Evolutionary conservation across 2,329 filamentous ascomycete genomes (phyloP).

Genomic region (Paraconiothyrium sp.): DNA sequence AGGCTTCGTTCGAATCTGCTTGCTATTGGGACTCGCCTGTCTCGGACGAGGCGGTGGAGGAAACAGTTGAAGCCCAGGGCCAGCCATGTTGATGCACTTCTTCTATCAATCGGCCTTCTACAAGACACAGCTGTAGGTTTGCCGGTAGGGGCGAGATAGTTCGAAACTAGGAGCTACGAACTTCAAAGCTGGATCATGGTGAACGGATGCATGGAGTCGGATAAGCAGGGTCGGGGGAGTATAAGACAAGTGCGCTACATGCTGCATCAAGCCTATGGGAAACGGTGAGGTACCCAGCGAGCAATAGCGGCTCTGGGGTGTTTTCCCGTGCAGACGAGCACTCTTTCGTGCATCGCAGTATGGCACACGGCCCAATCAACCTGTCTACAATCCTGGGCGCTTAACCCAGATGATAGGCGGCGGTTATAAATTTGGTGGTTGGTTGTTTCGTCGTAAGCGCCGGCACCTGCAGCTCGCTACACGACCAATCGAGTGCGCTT

Average conservation of each 20-base stretch:
- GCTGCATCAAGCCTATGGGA: constrained; percentile 28
- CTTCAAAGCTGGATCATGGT: constrained; percentile 31
- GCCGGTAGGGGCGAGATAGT: constrained; percentile 14
- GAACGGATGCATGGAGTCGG: constrained; percentile 28
- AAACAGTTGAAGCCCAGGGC: constrained; percentile 49
- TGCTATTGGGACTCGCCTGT: constrained; percentile 45
- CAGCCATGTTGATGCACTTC: constrained; percentile 44
- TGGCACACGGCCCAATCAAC: constrained; percentile 43
- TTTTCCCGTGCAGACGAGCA: constrained; percentile 42
- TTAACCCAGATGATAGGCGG: constrained; percentile 39
- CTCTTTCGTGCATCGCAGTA: constrained; percentile 38
- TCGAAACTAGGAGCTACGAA: constrained; percentile 10
- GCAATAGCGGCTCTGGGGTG: constrained; percentile 48
- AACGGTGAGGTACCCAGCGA: constrained; percentile 29
- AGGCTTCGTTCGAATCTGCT: constrained; percentile 36
- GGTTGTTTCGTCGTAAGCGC: constrained; percentile 48
- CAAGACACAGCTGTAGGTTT: constrained; percentile 26
- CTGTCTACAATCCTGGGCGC: constrained; percentile 42
- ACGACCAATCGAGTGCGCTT: constrained; percentile 31
- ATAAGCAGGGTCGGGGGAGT: constrained; percentile 46
- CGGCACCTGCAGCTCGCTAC: constrained; percentile 42
- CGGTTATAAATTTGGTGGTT: constrained; percentile 51
- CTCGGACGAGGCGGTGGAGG: constrained; percentile 48
- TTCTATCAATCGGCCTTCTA: constrained; percentile 24
- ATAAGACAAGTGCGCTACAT: constrained; percentile 39